Percentiles rank a stretch among this genome's conserved stretches.
These are phyloP conservation scores for Jatropha multifida DNA, from an alignment of 441 rosid species.

Conservation along the genomic window DNA sequence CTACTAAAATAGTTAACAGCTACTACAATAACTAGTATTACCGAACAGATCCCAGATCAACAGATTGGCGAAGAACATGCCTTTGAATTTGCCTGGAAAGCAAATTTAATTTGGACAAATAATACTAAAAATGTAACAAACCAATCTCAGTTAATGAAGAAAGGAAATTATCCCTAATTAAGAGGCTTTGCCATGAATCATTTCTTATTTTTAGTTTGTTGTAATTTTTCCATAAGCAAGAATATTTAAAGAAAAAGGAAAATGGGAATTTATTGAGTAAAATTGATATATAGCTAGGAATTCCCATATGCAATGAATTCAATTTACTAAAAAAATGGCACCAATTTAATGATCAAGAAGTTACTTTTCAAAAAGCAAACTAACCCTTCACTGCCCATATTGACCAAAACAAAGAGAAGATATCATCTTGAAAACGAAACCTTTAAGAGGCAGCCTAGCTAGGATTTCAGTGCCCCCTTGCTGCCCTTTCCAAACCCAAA, in stretches of 20 bases:
- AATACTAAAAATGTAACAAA: too few relatives aligned
- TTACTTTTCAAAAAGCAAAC: constrained; percentile 10
- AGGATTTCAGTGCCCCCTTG: constrained; percentile 29
- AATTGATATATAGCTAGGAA: background rate
- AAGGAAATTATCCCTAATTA: too few relatives aligned
- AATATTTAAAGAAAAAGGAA: background rate
- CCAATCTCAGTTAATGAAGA: too few relatives aligned
- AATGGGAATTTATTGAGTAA: background rate
- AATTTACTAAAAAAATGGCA: background rate
- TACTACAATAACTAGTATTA: too few relatives aligned
- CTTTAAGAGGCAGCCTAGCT: constrained; percentile 18
- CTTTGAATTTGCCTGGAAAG: too few relatives aligned
- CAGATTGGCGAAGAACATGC: too few relatives aligned
- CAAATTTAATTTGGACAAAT: too few relatives aligned
- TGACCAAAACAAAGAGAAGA: constrained; percentile 10
- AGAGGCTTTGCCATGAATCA: too few relatives aligned
- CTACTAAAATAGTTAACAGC: too few relatives aligned
- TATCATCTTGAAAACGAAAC: background rate
- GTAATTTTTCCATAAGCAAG: background rate
- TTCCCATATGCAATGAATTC: constrained; percentile 4
- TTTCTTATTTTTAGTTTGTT: too few relatives aligned
- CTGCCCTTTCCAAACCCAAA: background rate
- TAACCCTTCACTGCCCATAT: constrained; percentile 5
- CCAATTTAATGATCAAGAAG: background rate
- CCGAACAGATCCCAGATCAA: too few relatives aligned